A percentile compares a stretch with the other conserved stretches of the same genome.
These are phyloP conservation scores for Kazachstania kunashirensis DNA, from an alignment of 805 yeast species.

Conservation along the genomic window DNA sequence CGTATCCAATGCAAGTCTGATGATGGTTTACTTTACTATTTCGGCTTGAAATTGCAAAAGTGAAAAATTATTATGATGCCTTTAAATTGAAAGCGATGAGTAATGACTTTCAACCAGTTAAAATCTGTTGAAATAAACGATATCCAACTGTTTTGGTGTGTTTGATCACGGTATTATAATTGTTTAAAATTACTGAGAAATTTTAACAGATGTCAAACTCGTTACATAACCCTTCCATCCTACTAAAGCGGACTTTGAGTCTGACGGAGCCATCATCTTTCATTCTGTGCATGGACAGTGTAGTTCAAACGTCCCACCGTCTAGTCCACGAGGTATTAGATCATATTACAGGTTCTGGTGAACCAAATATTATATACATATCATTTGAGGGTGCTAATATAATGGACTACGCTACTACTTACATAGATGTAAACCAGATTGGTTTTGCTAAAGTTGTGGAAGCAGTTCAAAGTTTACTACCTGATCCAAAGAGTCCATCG, in stretches of 20 bases:
- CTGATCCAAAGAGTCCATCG: conserved; percentile 12
- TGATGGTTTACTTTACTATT: too few relatives aligned
- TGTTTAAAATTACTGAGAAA: not conserved
- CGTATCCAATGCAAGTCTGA: too few relatives aligned
- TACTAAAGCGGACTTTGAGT: conserved; percentile 56
- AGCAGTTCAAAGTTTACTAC: conserved; percentile 16
- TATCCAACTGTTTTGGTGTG: too few relatives aligned
- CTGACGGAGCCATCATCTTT: conserved; percentile 71
- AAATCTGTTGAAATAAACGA: too few relatives aligned
- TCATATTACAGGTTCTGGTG: conserved; percentile 25
- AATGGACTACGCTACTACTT: conserved; percentile 42
- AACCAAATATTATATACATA: conserved; percentile 39
- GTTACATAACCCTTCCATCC: conserved; percentile 38
- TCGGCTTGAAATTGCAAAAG: too few relatives aligned
- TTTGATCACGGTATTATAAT: too few relatives aligned
- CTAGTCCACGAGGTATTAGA: conserved; percentile 51
- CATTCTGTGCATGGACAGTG: conserved; percentile 55
- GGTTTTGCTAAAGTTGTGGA: conserved; percentile 11
- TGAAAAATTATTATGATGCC: too few relatives aligned
- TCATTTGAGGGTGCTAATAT: conserved; percentile 56
- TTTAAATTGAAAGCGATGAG: too few relatives aligned
- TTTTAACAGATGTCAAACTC: conserved; percentile 26
- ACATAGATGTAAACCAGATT: conserved; percentile 36
- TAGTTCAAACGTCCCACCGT: conserved; percentile 54
- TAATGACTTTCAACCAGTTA: too few relatives aligned